Conservation (phyloP, 371 early-diverging fungal species). For the Mucor ambiguus region DNA sequence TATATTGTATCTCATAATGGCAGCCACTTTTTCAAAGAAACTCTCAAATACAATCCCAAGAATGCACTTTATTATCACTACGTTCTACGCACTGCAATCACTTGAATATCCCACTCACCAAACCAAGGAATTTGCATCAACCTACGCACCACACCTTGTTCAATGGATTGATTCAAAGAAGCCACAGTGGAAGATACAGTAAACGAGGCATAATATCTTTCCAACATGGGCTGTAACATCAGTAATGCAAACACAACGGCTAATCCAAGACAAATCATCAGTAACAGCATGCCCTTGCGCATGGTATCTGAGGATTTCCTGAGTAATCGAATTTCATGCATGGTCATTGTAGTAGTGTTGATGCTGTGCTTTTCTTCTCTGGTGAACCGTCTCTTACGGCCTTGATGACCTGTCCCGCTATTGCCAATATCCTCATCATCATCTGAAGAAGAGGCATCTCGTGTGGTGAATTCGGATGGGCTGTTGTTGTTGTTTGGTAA, state of each 20-base stretch:
- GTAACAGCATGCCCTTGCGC: constrained; percentile 15
- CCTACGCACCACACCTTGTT: constrained; percentile 13
- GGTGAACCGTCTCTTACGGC: not conserved
- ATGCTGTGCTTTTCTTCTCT: not conserved
- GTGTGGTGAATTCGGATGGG: not conserved
- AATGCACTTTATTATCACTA: not conserved
- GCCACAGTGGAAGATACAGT: constrained; percentile 11
- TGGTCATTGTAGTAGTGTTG: not conserved
- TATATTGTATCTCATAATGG: no score
- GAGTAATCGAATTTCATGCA: constrained; percentile 18
- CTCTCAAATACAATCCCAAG: no score
- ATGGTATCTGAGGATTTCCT: constrained; percentile 12
- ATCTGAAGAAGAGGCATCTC: not conserved
- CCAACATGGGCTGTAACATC: constrained; percentile 21
- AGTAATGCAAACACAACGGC: constrained; percentile 25
- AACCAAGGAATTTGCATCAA: constrained; percentile 42
- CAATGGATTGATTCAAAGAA: constrained; percentile 1
- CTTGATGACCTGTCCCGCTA: not conserved
- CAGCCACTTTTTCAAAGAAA: no score
- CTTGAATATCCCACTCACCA: constrained; percentile 43
- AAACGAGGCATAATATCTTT: constrained; percentile 21
- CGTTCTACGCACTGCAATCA: constrained; percentile 27
- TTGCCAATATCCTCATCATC: not conserved
- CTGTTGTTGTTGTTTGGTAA: not conserved
- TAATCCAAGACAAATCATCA: constrained; percentile 13